A percentile compares a stretch with the other conserved stretches of the same genome.
Conservation (phyloP, 1,284 basidiomycete genomes). For the Fistulinella cinereoalba region DNA sequence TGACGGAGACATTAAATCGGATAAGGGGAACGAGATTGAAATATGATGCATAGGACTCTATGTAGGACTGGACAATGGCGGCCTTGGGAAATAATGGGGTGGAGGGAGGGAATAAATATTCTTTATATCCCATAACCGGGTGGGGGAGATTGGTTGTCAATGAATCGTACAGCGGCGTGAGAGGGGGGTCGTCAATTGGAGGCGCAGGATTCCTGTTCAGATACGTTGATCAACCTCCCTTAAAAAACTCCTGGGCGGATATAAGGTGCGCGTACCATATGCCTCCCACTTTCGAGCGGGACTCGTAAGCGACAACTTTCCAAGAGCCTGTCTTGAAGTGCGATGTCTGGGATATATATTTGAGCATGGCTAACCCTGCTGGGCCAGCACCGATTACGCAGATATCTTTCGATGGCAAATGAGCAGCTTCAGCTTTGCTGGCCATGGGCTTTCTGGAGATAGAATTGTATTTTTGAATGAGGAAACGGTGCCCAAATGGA, state of each 20-base stretch:
- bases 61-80: slow-evolving; percentile 54
- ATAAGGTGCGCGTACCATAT: slow-evolving; percentile 58
- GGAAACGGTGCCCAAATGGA: too few species aligned
- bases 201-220: slow-evolving; percentile 54
- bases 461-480: too few species aligned
- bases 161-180: slow-evolving; percentile 71
- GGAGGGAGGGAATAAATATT: slow-evolving; percentile 62
- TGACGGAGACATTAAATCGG: slow-evolving; percentile 50
- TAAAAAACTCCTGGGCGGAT: too few species aligned
- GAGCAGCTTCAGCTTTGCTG: background rate
- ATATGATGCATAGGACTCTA: slow-evolving; percentile 55
- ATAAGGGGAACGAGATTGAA: slow-evolving; percentile 59
- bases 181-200: slow-evolving; percentile 50
- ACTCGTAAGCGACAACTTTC: slow-evolving; percentile 58
- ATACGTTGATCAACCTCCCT: background rate
- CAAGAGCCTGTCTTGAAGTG: slow-evolving; percentile 58
- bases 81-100: slow-evolving; percentile 68
- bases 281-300: slow-evolving; percentile 64
- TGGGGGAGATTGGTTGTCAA: slow-evolving; percentile 76
- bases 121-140: slow-evolving; percentile 65
- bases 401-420: slow-evolving; percentile 40
- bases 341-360: slow-evolving; percentile 55
- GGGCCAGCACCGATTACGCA: slow-evolving; percentile 71
- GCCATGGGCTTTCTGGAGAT: too few species aligned
- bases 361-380: slow-evolving; percentile 63